These are phyloP conservation scores for Globisporangium okanoganense DNA, from an alignment of 352 stramenopile genomes.

Conservation along the genomic window DNA sequence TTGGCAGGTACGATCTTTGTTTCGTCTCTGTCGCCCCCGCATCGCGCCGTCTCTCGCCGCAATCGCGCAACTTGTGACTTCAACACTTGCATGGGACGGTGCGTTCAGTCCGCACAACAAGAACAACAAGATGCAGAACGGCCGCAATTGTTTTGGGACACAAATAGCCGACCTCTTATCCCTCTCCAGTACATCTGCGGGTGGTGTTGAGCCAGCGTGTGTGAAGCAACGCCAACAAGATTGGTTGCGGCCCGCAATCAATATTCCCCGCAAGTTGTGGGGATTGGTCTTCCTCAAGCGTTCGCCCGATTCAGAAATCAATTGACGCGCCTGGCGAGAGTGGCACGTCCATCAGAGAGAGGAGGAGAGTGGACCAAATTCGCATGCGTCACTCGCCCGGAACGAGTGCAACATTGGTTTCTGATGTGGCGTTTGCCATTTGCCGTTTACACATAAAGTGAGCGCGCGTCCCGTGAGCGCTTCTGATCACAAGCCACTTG, in stretches of 20 bases:
- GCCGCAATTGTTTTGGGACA: too few relatives aligned
- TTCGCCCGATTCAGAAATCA: neutral
- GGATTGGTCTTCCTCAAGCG: neutral
- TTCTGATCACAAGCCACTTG: too few relatives aligned
- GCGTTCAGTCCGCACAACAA: neutral
- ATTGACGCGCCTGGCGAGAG: neutral
- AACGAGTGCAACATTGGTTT: too few relatives aligned
- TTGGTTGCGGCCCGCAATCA: too few relatives aligned
- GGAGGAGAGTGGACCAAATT: neutral
- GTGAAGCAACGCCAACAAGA: neutral
- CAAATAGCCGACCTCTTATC: neutral
- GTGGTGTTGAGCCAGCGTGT: too few relatives aligned
- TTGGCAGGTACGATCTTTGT: neutral
- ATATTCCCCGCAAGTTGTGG: too few relatives aligned
- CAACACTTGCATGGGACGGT: constrained; percentile 4
- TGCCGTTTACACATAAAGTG: too few relatives aligned
- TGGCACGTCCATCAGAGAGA: neutral
- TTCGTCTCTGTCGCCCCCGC: neutral
- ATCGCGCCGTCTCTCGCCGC: neutral
- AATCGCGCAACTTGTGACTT: constrained; percentile 3
- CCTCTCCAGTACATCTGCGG: too few relatives aligned
- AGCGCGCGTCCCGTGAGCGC: too few relatives aligned
- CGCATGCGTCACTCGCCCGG: neutral
- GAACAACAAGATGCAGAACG: neutral
- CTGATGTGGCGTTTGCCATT: too few relatives aligned